Evolutionary conservation across 139 green algal genomes (phyloP).

Genomic region (Micractinium conductrix): DNA sequence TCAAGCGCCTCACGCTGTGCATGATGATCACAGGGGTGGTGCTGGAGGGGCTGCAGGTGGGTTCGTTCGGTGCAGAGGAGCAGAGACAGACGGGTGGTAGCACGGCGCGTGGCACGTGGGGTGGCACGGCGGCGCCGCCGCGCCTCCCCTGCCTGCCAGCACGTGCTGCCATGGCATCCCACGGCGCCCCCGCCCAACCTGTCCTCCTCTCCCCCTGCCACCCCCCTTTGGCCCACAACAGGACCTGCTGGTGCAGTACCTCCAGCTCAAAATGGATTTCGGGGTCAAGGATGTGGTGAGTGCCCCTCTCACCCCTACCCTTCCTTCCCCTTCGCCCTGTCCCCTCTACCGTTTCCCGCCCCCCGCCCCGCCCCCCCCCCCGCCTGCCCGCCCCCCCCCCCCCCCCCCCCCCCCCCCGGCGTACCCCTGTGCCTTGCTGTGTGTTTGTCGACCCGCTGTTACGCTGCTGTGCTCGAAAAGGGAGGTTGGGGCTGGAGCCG

Average conservation of each 20-base stretch:
- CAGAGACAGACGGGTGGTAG: too few relatives aligned
- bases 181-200: too few relatives aligned
- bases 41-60: conserved; percentile 63
- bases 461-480: too few relatives aligned
- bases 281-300: conserved; percentile 67
- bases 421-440: too few relatives aligned
- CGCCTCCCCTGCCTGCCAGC: too few relatives aligned
- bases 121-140: too few relatives aligned
- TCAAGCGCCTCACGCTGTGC: conserved; percentile 63
- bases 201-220: too few relatives aligned
- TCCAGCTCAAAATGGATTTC: conserved; percentile 80
- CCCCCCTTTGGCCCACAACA: too few relatives aligned
- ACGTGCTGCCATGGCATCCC: too few relatives aligned
- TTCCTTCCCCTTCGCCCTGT: background rate
- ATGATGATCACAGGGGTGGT: conserved; percentile 59
- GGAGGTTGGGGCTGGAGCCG: background rate
- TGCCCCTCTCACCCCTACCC: background rate
- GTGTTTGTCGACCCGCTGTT: too few relatives aligned
- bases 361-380: background rate
- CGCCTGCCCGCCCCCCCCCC: background rate
- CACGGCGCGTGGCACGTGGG: too few relatives aligned
- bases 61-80: too few relatives aligned
- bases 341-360: background rate
- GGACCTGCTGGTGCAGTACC: conserved; percentile 83
- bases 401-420: background rate